Evolutionary conservation across 768 basidiomycete species (phyloP).

Genomic region (Hypholoma sublateritium): DNA sequence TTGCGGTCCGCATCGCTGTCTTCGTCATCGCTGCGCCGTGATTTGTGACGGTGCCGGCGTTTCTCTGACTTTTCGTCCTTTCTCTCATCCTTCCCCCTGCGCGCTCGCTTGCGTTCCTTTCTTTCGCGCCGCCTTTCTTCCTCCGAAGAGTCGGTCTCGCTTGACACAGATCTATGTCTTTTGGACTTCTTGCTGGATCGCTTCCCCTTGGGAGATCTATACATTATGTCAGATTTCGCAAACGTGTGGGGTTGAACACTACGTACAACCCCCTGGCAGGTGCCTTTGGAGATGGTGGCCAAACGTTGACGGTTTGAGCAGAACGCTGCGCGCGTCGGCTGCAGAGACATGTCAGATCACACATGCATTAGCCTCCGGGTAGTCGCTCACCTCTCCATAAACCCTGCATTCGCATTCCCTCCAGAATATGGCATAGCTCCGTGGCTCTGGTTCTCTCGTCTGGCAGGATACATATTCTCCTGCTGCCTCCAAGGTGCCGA

Average conservation of each 20-base stretch:
- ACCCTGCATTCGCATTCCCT: not conserved
- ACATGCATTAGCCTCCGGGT: not conserved
- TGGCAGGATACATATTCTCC: conserved; percentile 60
- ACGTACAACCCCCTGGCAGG: conserved; percentile 58
- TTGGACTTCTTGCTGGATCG: conserved; percentile 61
- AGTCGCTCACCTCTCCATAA: not conserved
- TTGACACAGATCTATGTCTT: conserved; percentile 53
- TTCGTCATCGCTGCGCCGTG: conserved; percentile 31
- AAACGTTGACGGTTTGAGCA: conserved; percentile 56
- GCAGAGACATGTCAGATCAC: conserved; percentile 5
- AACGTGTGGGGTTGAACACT: not conserved
- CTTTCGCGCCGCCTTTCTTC: conserved; percentile 63
- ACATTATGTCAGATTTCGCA: conserved; percentile 1
- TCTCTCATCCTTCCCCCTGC: conserved; percentile 43
- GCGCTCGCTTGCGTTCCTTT: conserved; percentile 60
- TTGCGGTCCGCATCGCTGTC: conserved; percentile 41
- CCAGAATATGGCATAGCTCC: conserved; percentile 20
- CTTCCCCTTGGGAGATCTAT: conserved; percentile 58
- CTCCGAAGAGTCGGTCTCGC: conserved; percentile 46
- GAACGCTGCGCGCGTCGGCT: conserved; percentile 76
- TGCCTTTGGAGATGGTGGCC: conserved; percentile 81
- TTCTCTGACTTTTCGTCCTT: conserved; percentile 39
- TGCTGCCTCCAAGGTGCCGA: conserved; percentile 45
- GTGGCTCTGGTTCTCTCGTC: conserved; percentile 26
- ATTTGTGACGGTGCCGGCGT: conserved; percentile 33